Base-by-base conservation (phyloP, 768 basidiomycete genomes). In the Collybiopsis luxurians region DNA sequence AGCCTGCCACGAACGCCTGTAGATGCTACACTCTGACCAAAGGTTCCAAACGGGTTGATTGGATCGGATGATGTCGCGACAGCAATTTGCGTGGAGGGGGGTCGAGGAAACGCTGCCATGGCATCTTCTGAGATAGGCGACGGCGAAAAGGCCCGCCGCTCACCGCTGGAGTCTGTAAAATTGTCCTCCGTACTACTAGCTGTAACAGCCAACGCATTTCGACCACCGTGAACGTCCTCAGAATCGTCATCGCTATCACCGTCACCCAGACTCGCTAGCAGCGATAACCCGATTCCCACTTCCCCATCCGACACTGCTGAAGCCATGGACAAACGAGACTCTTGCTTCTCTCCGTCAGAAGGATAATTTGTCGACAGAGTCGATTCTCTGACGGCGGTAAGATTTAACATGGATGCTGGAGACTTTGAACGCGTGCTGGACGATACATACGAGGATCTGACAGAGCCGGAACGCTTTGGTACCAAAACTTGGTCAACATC, bases 221-320 rank as follows among this genome's bases (percentile, higher is more conserved):
- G 42, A 43, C 51, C 27, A 13, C 11, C 3, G 10, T 17, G 4
- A 19, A 45, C 31, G 9, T 47, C 56, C 15, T 55, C 62, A 13
- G 36, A 39, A 28, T 62, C 61, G 31, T 57, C 64, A 17, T 60
- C 64, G 15, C 56, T 39, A 56, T 58, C 48, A 31, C 26, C 52
- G 44, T 39, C 53, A n/a, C 52, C 60, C 39, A 39, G 61, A 64
- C 47, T 26, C 46, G 38, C 56, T 53, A 91, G 69, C 53, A 90
- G 69, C 2, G 84, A 84, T 31, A 90, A 69, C 1, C 89, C 89
- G 36, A 91, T 90, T 0, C 85, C 89, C 1, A 80, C 73, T 49
- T 83, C 81, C 3, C 82, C 86, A 56, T 87, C 86, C 1, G 81
- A 82, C 53, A 74, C 59, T 5, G 67, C 75, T 2, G 72, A 61